Evolutionary conservation across 2,329 filamentous ascomycete genomes (phyloP), one percentile per base, ranked within the genome.

Genomic region (Ophiostoma montium): DNA sequence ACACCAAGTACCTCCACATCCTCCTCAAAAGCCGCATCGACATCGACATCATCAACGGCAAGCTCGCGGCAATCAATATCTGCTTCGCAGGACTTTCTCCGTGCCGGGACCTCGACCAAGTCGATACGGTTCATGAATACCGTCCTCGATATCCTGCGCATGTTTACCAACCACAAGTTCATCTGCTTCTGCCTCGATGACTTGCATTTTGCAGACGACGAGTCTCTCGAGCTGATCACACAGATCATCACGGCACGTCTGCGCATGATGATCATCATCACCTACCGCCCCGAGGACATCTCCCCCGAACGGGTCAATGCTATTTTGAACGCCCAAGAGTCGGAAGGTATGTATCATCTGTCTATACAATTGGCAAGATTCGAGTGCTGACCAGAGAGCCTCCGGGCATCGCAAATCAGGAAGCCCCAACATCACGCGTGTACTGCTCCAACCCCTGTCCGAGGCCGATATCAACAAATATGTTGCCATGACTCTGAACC

Each of bases 171-270:
- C 18, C 81, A 89, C 61, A 92, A 89, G 58, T 80, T 95, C 58
- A 88, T 95, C 48, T 94, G 86, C 59, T 81, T 95, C 57, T 88
- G 82, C 57, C 67, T 95, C 27, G 90, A 95, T 59, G 90, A 95
- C 63, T 67, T 95, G 31, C 88, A 95, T 58, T 92, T 87, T 62
- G 87, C 88, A 7, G 90, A 95, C 60, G 78, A 84, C 23, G 90
- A 95, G 62, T 92, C 84, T 13, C 67, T 92, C 44, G 86, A 94
- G 51, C 70, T 95, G 47, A 82, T 95, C 35, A 76, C 82, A 15
- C 82, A 88, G 58, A 87, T 95, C 47, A 78, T 94, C 49, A 72
- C 74, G 46, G 80, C 83, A 1, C 82, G 83, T 55, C 77, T 95
- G 53, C 86, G 84, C 18, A 83, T 95, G 67, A 79, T 90, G 18